These are phyloP conservation scores for Nothopassalora personata DNA, from an alignment of 2,329 filamentous ascomycete genomes.

Conservation along the genomic window DNA sequence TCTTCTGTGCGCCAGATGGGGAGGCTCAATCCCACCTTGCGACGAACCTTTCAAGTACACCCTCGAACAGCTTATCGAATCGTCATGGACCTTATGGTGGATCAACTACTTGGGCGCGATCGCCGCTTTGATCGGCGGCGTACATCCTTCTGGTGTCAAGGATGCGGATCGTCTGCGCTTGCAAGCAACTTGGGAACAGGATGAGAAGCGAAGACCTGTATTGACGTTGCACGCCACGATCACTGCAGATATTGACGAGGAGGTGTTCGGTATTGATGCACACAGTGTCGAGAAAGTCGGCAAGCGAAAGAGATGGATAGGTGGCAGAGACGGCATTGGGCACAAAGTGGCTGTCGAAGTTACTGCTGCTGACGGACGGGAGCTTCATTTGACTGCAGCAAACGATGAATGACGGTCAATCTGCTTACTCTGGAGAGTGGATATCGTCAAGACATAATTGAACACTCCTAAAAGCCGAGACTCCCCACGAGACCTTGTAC, in stretches of 20 bases:
- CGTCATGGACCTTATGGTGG: slow-evolving; percentile 57
- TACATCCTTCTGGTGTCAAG: slow-evolving; percentile 58
- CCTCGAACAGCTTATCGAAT: slow-evolving; percentile 50
- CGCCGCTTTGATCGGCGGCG: slow-evolving; percentile 51
- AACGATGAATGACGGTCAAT: background rate
- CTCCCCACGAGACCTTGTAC: too few species aligned
- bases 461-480: too few species aligned
- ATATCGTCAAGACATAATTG: too few species aligned
- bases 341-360: slow-evolving; percentile 36
- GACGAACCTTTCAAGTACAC: slow-evolving; percentile 52
- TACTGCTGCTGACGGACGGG: background rate
- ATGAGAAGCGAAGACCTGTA: slow-evolving; percentile 40
- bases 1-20: slow-evolving; percentile 69
- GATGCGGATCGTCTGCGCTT: slow-evolving; percentile 37
- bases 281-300: slow-evolving; percentile 50
- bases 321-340: slow-evolving; percentile 38
- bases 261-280: slow-evolving; percentile 39
- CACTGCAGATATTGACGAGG: slow-evolving; percentile 37
- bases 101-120: slow-evolving; percentile 58
- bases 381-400: background rate
- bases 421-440: background rate
- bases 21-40: slow-evolving; percentile 55
- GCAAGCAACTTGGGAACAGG: slow-evolving; percentile 39
- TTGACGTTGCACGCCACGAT: slow-evolving; percentile 40
- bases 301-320: slow-evolving; percentile 55